phyloP scores from a whole-genome alignment of 1,139 yeast species.

The Keqinozyma sinolaborantium region DNA sequence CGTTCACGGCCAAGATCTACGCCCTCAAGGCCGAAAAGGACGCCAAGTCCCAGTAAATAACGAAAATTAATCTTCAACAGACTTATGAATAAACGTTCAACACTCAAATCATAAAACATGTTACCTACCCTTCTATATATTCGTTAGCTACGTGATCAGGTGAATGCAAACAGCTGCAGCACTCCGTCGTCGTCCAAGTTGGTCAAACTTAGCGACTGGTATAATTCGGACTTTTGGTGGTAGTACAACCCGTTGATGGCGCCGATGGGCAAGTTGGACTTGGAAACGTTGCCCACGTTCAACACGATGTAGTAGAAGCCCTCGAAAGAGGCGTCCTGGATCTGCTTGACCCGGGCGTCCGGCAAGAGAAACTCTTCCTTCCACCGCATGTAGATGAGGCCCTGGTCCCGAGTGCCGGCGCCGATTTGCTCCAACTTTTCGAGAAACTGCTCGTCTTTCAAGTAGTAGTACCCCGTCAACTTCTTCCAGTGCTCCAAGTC shows the following conservation, averaged over 20 bases:
- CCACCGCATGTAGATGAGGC: constrained; percentile 86
- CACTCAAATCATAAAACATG: background rate
- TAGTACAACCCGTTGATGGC: constrained; percentile 76
- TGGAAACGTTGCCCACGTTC: constrained; percentile 52
- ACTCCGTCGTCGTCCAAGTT: constrained; percentile 29
- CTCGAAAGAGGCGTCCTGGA: constrained; percentile 83
- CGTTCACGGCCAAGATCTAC: constrained; percentile 81
- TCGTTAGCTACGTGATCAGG: too few relatives aligned
- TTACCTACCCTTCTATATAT: too few relatives aligned
- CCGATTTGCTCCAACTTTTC: constrained; percentile 28
- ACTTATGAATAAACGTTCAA: background rate
- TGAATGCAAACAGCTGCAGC: background rate
- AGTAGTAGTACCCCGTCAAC: constrained; percentile 45
- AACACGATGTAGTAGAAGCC: constrained; percentile 89
- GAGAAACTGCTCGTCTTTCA: constrained; percentile 22
- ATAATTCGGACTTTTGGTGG: constrained; percentile 72
- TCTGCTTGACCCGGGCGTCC: constrained; percentile 64
- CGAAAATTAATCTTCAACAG: constrained; percentile 5
- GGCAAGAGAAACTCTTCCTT: constrained; percentile 86
- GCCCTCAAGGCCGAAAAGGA: constrained; percentile 9
- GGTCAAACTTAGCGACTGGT: constrained; percentile 49
- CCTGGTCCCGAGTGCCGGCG: constrained; percentile 24
- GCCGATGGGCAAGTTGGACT: constrained; percentile 34
- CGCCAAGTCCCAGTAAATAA: constrained; percentile 3
- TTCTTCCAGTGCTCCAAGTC: constrained; percentile 88